These are phyloP conservation scores for Spencermartinsiella europaea DNA, from an alignment of 805 yeast species.

Conservation along the genomic window DNA sequence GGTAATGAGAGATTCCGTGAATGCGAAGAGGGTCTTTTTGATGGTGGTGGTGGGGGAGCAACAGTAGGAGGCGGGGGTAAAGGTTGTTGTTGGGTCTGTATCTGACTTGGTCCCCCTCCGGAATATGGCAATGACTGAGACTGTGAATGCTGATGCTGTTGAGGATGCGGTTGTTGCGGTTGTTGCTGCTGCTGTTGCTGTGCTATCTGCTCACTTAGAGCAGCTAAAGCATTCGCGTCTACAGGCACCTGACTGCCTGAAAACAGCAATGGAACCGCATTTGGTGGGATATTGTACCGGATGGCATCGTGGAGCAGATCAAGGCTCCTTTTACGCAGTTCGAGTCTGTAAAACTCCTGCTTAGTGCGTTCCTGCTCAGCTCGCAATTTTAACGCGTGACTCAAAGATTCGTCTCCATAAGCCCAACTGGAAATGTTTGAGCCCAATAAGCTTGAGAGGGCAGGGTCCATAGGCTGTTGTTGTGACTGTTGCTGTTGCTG, in stretches of 20 bases:
- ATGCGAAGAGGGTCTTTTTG: conserved; percentile 16
- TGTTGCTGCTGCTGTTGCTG: conserved; percentile 14
- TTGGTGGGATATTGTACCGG: conserved; percentile 57
- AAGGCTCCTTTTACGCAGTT: conserved; percentile 52
- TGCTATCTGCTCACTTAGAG: conserved; percentile 6
- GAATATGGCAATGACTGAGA: not conserved
- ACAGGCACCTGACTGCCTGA: conserved; percentile 12
- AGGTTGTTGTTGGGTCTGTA: no score
- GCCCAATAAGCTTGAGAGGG: conserved; percentile 42
- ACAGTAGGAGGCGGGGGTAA: conserved; percentile 16
- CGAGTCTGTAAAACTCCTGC: conserved; percentile 70
- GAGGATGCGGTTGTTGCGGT: no score
- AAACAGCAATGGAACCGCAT: conserved; percentile 58
- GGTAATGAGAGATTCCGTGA: conserved; percentile 25
- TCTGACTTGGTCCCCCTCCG: no score
- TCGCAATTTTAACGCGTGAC: conserved; percentile 53
- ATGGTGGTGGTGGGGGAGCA: conserved; percentile 2
- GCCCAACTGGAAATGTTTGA: conserved; percentile 49
- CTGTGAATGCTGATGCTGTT: not conserved
- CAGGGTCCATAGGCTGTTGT: conserved; percentile 7
- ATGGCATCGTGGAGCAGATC: conserved; percentile 60
- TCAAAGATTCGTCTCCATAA: conserved; percentile 51
- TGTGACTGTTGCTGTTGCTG: not conserved
- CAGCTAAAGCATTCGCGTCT: conserved; percentile 8
- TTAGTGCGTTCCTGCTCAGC: conserved; percentile 76